Conservation (phyloP, 192 early-diverging fungal genomes). For the Paraglomus brasilianum region DNA sequence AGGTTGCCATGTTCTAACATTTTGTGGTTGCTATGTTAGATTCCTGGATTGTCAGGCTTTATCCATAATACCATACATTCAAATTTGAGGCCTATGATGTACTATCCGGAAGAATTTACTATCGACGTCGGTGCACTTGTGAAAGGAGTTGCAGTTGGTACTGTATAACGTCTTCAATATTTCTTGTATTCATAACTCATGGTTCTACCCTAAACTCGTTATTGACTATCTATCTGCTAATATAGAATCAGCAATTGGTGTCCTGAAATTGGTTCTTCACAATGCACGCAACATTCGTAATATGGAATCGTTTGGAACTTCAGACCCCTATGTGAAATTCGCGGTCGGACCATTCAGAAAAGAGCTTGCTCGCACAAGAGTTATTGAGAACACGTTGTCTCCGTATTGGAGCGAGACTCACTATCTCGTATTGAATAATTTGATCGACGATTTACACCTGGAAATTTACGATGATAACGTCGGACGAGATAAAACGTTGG, state of each 20-base stretch:
- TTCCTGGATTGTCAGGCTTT: slow-evolving; percentile 80
- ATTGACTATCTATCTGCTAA: background rate
- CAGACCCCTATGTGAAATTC: slow-evolving; percentile 85
- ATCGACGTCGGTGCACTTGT: slow-evolving; percentile 79
- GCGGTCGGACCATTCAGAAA: slow-evolving; percentile 66
- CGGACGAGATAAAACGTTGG: slow-evolving; percentile 68
- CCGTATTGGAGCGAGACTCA: slow-evolving; percentile 89
- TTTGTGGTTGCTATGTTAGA: slow-evolving; percentile 37
- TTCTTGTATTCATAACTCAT: slow-evolving; percentile 8
- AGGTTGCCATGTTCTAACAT: background rate
- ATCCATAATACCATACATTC: slow-evolving; percentile 71
- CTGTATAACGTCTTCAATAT: slow-evolving; percentile 27
- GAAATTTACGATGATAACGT: slow-evolving; percentile 84
- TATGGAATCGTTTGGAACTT: slow-evolving; percentile 80
- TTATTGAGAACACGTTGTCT: slow-evolving; percentile 68
- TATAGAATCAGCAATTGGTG: slow-evolving; percentile 76
- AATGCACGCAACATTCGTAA: slow-evolving; percentile 82
- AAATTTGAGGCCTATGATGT: slow-evolving; percentile 79
- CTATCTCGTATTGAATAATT: slow-evolving; percentile 71
- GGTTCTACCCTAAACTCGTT: background rate
- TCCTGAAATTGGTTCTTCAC: slow-evolving; percentile 77
- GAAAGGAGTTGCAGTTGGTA: slow-evolving; percentile 60
- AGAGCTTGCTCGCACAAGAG: slow-evolving; percentile 59
- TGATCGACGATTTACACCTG: slow-evolving; percentile 73
- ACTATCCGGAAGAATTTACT: slow-evolving; percentile 75